Base-by-base conservation (phyloP, 2,329 filamentous ascomycete species). In the Paracorniculantispora psalliotae region DNA sequence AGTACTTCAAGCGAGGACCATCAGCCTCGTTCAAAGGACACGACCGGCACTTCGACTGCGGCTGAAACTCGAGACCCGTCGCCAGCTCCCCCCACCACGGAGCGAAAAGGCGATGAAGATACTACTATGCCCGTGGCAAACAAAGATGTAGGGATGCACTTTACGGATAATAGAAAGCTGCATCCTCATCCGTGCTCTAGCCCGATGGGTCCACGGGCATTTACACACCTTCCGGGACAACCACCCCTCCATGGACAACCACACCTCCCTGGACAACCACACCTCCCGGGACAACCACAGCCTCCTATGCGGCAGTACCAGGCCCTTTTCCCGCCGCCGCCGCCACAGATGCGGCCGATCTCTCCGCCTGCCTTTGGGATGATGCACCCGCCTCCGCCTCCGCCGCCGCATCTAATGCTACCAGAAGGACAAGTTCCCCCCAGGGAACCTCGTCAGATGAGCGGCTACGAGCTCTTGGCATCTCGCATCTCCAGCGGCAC, bases 381-480 rank as follows among this genome's bases (percentile, higher is more conserved):
- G 28, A 25, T 39, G 0, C 44, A 37, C n/a, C 39, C 48, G 13
- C 56, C 44, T 7, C 46, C 33, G 3, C 12, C n/a, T n/a, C 33
- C 47, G 0, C 43, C 23, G n/a, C 37, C 48, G 13, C 56, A 37
- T 6, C 39, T 23, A 2, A 4, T 46, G 8, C 17, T 17, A 8
- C 37, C 56, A 3, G 47, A 39, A 13, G 26, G 60, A 7, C 56
- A 60, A 21, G 23, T 59, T 19, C 9, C 41, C 9, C 57, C 33
- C 30, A 33, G 73, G 4, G 74, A 79, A 63, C 75, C 76, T 62
- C 65, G 78, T 15, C 75, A 77, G 10, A 63, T 80, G 39, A 79
- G 79, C 2, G 86, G 86, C 0, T 89, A 90, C 65, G 83, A 88
- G 63, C 75, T 84, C 2, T 71, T 90, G 10, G 84, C 87, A 1